Percentiles rank a stretch among this genome's conserved stretches.
Evolutionary conservation across 768 basidiomycete genomes (phyloP).

Genomic region (Tylopilus balloui): DNA sequence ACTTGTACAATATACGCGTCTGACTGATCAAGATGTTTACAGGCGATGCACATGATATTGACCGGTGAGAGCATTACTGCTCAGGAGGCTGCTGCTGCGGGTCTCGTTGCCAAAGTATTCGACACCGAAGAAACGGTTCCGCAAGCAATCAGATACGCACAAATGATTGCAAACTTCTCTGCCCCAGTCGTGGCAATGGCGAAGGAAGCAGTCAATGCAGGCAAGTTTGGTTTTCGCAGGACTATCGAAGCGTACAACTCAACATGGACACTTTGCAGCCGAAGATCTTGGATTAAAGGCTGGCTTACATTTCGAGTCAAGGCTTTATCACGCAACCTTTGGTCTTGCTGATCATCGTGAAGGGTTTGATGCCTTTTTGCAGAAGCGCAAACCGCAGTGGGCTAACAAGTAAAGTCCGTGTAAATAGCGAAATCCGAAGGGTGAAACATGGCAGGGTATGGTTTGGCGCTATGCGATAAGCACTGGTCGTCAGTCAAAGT

Average conservation of each 20-base stretch:
- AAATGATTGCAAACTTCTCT: conserved; percentile 31
- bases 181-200: conserved; percentile 34
- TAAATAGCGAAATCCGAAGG: background rate
- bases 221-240: conserved; percentile 18
- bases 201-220: conserved; percentile 50
- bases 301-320: conserved; percentile 44
- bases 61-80: conserved; percentile 47
- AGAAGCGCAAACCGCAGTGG: conserved; percentile 44
- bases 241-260: background rate
- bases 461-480: background rate
- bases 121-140: conserved; percentile 37
- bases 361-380: conserved; percentile 46
- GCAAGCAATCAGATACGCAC: conserved; percentile 41
- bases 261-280: conserved; percentile 26
- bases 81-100: conserved; percentile 42
- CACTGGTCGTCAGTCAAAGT: background rate
- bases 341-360: conserved; percentile 45
- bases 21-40: background rate
- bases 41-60: conserved; percentile 56
- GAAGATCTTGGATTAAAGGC: conserved; percentile 43
- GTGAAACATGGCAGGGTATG: background rate
- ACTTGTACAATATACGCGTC: background rate
- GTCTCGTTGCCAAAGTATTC: conserved; percentile 45
- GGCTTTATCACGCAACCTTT: conserved; percentile 49
- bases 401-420: conserved; percentile 33